Percentiles rank a stretch among this genome's conserved stretches.
These are phyloP conservation scores for Cadophora gregata DNA, from an alignment of 2,329 filamentous ascomycete genomes.

Conservation along the genomic window DNA sequence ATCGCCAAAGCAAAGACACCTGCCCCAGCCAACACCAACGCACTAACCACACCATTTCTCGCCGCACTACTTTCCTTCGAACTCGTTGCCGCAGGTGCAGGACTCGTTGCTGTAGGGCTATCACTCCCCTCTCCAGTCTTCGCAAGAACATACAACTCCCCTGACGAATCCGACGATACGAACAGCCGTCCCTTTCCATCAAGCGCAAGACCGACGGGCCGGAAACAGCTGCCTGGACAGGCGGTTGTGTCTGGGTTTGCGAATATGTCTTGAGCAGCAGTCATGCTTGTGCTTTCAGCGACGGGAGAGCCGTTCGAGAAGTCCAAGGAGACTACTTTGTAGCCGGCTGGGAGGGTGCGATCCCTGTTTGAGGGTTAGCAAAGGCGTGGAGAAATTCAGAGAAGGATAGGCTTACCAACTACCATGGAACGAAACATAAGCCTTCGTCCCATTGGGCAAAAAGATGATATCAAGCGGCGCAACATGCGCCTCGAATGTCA, in stretches of 20 bases:
- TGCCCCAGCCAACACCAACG: neutral
- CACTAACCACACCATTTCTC: neutral
- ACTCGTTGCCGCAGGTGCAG: conserved; percentile 17
- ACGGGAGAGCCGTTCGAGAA: conserved; percentile 54
- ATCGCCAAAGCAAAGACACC: neutral
- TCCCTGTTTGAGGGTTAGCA: conserved; percentile 50
- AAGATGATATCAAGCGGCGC: conserved; percentile 77
- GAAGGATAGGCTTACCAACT: conserved; percentile 27
- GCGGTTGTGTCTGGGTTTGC: conserved; percentile 57
- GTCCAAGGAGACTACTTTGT: conserved; percentile 51
- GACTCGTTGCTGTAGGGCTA: conserved; percentile 6
- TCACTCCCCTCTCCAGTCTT: conserved; percentile 31
- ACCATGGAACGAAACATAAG: conserved; percentile 62
- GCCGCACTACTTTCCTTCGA: conserved; percentile 11
- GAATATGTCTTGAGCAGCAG: conserved; percentile 59
- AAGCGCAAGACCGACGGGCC: conserved; percentile 64
- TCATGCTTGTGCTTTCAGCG: conserved; percentile 50
- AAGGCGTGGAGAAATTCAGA: neutral
- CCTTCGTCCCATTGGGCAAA: conserved; percentile 59
- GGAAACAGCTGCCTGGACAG: conserved; percentile 65
- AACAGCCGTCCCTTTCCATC: conserved; percentile 43
- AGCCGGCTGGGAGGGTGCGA: conserved; percentile 55
- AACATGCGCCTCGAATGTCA: conserved; percentile 70
- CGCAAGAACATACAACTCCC: conserved; percentile 66
- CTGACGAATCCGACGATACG: conserved; percentile 51